Base-by-base conservation (phyloP, 164 flowering plant species). In the Amborella trichopoda region DNA sequence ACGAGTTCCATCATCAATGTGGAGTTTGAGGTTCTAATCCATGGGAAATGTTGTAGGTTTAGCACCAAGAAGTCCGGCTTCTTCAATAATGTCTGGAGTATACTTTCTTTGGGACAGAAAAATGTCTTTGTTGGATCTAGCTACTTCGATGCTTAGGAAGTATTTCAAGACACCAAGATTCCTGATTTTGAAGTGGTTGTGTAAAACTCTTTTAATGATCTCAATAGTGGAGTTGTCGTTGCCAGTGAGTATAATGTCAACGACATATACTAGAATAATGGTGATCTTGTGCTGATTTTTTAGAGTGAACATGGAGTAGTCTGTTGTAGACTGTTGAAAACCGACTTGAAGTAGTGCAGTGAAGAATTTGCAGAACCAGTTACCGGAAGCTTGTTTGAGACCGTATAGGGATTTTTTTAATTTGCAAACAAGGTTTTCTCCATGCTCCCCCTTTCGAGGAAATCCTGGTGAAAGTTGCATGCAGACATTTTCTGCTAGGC, bases 111-210 rank as follows among this genome's bases (percentile, higher is more conserved):
- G 47, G 13, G 28, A 44, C 16, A 44, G 13, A 12, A 23, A 12
- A 23, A 44, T 44, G 13, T 19, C 32, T 19, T 0, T 5, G 27
- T 25, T 22, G 13, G 47, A 44, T 19, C 47, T 13, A 6, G 47
- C 32, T 12, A 44, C 28, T 23, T 44, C 18, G 16, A 44, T 23
- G n/a, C 32, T 2, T 14, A 13, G 28, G 28, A 23, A 44, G 18
- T 44, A 44, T 22, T 44, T 44, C 11, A 44, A 18, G 14, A 25
- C 3, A 44, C 47, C 47, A 12, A 44, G 16, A 13, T 25, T 28
- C 11, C 26, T 44, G n/a, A 23, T 44, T 3, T 13, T 14, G 26
- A 44, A 44, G 3, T 44, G 14, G 28, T 44, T 9, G 26, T n/a
- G 13, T 23, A 1, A n/a, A 24, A 22, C 6, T 10, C 3, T 11